Evolutionary conservation across 2,329 filamentous ascomycete genomes (phyloP).

Genomic region (Escovopsis sp.): DNA sequence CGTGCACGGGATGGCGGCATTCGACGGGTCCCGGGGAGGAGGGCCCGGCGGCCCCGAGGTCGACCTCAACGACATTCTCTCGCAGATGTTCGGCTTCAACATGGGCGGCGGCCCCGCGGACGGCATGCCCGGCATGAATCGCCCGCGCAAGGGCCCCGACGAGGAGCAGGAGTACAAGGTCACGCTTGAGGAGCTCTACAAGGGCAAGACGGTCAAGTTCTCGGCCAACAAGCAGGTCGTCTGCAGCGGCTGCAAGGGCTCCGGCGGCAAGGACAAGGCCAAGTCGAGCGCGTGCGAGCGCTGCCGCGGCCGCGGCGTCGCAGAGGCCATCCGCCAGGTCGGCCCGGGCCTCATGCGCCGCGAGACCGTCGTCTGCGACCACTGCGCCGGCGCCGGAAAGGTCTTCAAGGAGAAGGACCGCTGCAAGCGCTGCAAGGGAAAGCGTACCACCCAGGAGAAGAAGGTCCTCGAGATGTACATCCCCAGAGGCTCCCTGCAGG

Average conservation of each 20-base stretch:
- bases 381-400: conserved; percentile 72
- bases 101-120: conserved; percentile 40
- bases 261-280: conserved; percentile 81
- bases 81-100: conserved; percentile 79
- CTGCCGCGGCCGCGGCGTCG: conserved; percentile 68
- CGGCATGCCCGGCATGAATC: conserved; percentile 33
- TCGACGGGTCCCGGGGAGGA: conserved; percentile 59
- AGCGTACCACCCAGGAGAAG: conserved; percentile 70
- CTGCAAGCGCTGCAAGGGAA: conserved; percentile 98
- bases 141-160: conserved; percentile 58
- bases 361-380: conserved; percentile 63
- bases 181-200: conserved; percentile 87
- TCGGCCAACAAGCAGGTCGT: conserved; percentile 88
- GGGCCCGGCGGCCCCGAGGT: conserved; percentile 54
- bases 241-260: conserved; percentile 75
- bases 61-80: conserved; percentile 84
- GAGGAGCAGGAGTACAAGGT: conserved; percentile 90
- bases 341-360: conserved; percentile 78
- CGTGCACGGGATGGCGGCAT: conserved; percentile 87
- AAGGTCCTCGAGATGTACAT: conserved; percentile 97
- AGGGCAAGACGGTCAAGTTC: conserved; percentile 96
- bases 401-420: conserved; percentile 92
- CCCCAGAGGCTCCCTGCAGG: conserved; percentile 70
- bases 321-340: conserved; percentile 65
- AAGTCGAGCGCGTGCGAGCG: conserved; percentile 70